A percentile compares a stretch with the other conserved stretches of the same genome.
phyloP scores from a whole-genome alignment of 768 basidiomycete genomes.

The Strobilomyces dryophilus region DNA sequence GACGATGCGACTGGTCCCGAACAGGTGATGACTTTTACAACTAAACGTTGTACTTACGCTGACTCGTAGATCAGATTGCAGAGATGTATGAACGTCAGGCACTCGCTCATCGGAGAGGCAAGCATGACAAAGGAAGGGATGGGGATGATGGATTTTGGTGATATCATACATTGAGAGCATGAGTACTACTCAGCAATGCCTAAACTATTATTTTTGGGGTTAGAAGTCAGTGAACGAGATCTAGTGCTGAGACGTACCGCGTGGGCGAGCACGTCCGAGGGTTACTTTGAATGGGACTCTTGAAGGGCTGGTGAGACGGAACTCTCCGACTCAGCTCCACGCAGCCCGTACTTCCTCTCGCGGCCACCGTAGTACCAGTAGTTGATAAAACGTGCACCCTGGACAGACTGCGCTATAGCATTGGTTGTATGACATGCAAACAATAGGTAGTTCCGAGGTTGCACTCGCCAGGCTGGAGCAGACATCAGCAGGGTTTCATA shows the following conservation, averaged over 20 bases:
- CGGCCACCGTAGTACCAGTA: conserved; percentile 91
- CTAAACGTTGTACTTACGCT: conserved; percentile 1
- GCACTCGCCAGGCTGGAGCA: conserved; percentile 81
- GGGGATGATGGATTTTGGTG: conserved; percentile 80
- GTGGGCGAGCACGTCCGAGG: background rate
- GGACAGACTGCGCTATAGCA: conserved; percentile 76
- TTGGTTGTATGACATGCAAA: conserved; percentile 95
- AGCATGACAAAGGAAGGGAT: conserved; percentile 58
- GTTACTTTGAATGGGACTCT: conserved; percentile 30
- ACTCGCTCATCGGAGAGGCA: conserved; percentile 71
- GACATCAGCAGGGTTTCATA: conserved; percentile 1
- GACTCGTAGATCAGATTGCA: conserved; percentile 53
- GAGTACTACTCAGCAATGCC: conserved; percentile 15
- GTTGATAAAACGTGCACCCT: conserved; percentile 81
- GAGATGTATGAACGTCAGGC: conserved; percentile 93
- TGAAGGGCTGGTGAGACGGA: conserved; percentile 50
- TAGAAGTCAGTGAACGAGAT: background rate
- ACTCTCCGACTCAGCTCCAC: conserved; percentile 31
- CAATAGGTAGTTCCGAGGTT: conserved; percentile 93
- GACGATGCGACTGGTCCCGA: conserved; percentile 94
- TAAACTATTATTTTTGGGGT: conserved; percentile 1
- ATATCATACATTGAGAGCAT: conserved; percentile 16
- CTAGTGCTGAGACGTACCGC: conserved; percentile 1
- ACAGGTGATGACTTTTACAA: conserved; percentile 51
- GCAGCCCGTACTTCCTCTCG: conserved; percentile 58